Evolutionary conservation across 1,139 yeast genomes (phyloP).

Genomic region (Nakaseomyces kungkrabaensis): DNA sequence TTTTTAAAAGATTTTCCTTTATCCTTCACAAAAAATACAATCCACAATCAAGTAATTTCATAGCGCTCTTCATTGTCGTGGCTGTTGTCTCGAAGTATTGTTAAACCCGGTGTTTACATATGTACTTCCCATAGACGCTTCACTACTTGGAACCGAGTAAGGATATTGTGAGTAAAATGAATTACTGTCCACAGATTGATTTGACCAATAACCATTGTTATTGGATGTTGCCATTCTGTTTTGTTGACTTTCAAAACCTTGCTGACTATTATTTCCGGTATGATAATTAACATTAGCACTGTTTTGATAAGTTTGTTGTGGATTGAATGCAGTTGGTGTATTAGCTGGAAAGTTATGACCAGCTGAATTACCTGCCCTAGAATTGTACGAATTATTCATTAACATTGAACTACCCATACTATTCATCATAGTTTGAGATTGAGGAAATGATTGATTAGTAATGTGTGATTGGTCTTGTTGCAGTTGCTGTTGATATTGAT

Average conservation of each 20-base stretch:
- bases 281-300: background rate
- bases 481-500: background rate
- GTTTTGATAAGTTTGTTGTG: background rate
- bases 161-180: slow-evolving; percentile 1
- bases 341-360: background rate
- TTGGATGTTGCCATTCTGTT: background rate
- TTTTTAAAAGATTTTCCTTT: no score
- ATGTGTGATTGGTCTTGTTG: background rate
- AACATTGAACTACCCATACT: background rate
- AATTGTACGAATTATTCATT: background rate
- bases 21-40: no score
- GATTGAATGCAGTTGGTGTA: background rate
- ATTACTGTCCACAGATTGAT: background rate
- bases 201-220: background rate
- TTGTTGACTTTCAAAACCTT: background rate
- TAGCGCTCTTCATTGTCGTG: no score
- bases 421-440: background rate
- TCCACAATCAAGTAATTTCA: no score
- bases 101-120: slow-evolving; percentile 3
- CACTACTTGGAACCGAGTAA: background rate
- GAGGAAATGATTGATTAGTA: background rate
- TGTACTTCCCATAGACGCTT: background rate
- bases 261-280: background rate
- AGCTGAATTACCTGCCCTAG: background rate
- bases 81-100: background rate